phyloP scores from a whole-genome alignment of 2,329 filamentous ascomycete genomes.

The Cucurbitaria berberidis region DNA sequence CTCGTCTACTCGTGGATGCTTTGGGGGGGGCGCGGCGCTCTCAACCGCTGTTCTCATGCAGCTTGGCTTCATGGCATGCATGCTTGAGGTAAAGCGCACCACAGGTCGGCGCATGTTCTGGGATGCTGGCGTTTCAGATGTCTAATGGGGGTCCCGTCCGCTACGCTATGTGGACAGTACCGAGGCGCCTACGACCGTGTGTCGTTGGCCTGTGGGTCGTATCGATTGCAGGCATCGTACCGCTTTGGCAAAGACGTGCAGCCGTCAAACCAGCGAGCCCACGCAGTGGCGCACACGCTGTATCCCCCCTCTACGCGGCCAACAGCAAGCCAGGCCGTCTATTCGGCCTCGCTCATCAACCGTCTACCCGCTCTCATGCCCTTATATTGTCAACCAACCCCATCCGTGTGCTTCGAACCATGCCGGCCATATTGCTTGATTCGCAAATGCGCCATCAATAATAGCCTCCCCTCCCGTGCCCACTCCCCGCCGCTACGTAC shows the following conservation, averaged over 20 bases:
- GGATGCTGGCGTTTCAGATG: conserved; percentile 19
- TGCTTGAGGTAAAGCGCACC: not conserved
- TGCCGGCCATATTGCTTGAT: conserved; percentile 24
- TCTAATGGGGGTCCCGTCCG: conserved; percentile 3
- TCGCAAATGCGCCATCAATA: conserved; percentile 31
- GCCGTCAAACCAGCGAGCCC: conserved; percentile 2
- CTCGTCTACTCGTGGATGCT: not conserved
- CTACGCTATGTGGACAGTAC: conserved; percentile 1
- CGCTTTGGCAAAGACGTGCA: conserved; percentile 16
- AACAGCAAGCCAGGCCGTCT: conserved; percentile 1
- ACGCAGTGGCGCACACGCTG: not conserved
- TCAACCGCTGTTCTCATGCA: not conserved
- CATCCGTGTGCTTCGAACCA: not conserved
- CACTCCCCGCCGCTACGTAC: conserved; percentile 20
- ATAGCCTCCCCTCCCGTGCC: conserved; percentile 10
- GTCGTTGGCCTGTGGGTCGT: conserved; percentile 3
- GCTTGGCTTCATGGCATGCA: not conserved
- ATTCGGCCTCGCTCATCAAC: conserved; percentile 1
- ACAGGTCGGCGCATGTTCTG: not conserved
- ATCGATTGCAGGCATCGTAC: conserved; percentile 19
- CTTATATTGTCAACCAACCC: conserved; percentile 2
- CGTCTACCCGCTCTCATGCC: conserved; percentile 9
- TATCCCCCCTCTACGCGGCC: not conserved
- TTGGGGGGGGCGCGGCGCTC: conserved; percentile 1
- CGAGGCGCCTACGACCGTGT: conserved; percentile 11